A percentile compares a stretch with the other conserved stretches of the same genome.
These are phyloP conservation scores for Pisolithus sp. DNA, from an alignment of 768 basidiomycete species.

Conservation along the genomic window DNA sequence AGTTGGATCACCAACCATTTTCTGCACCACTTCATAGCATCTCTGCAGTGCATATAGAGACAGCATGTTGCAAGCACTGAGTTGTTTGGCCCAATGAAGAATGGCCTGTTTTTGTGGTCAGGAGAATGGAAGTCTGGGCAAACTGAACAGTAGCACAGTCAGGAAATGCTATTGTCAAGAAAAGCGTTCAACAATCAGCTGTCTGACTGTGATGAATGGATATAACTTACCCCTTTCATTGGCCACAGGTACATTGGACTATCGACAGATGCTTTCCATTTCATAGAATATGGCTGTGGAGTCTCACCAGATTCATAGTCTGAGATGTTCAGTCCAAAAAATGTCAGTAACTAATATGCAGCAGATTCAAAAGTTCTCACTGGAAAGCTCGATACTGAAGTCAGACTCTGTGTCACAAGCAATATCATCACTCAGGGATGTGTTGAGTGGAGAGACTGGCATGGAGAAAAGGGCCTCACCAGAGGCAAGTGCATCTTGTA, in stretches of 20 bases:
- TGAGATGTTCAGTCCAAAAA: no score
- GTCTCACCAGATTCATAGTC: no score
- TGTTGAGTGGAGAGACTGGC: no score
- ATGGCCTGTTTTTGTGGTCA: constrained; percentile 21
- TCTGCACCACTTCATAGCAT: neutral
- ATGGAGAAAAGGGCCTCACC: no score
- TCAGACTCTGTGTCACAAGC: no score
- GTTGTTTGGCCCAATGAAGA: constrained; percentile 21
- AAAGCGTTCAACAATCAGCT: neutral
- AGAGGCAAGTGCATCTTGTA: no score
- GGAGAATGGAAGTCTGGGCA: constrained; percentile 23
- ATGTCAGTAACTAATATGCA: no score
- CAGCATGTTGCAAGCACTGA: constrained; percentile 21
- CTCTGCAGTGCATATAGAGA: constrained; percentile 11
- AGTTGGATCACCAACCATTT: constrained; percentile 16
- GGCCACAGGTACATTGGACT: neutral
- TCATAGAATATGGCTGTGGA: no score
- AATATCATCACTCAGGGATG: no score
- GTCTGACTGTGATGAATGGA: neutral
- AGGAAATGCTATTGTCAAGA: constrained; percentile 15
- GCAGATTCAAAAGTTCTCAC: no score
- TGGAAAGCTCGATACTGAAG: no score
- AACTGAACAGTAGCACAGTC: constrained; percentile 25
- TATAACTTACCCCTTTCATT: neutral
- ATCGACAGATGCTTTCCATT: no score